Conservation (phyloP, 116 monocot genomes). For the Iris pallida region DNA sequence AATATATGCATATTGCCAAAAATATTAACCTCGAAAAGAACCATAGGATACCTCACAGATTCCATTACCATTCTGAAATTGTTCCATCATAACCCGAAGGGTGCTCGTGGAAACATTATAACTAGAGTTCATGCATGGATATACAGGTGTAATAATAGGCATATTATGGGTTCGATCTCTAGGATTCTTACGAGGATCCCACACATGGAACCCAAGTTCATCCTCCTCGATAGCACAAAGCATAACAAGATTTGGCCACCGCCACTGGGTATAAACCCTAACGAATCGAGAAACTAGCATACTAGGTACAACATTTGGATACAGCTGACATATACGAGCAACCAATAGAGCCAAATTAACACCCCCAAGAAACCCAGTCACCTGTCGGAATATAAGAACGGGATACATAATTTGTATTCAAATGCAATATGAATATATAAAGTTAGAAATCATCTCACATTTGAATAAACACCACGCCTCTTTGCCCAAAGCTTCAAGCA, state of each 20-base stretch:
- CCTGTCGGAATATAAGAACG: conserved; percentile 32
- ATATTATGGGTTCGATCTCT: conserved; percentile 85
- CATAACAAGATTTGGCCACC: conserved; percentile 98
- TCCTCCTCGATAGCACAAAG: conserved; percentile 78
- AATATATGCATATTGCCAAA: background rate
- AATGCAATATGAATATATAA: background rate
- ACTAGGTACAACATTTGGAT: conserved; percentile 92
- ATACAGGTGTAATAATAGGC: conserved; percentile 98
- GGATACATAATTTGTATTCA: background rate
- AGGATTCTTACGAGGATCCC: conserved; percentile 93
- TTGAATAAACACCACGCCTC: conserved; percentile 94
- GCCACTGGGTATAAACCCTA: conserved; percentile 97
- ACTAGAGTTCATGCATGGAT: conserved; percentile 99
- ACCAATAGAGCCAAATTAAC: conserved; percentile 93
- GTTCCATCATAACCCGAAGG: conserved; percentile 86
- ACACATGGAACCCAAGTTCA: conserved; percentile 88
- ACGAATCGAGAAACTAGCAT: conserved; percentile 95
- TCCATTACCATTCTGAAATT: conserved; percentile 70
- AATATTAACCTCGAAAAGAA: background rate
- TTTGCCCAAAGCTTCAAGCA: conserved; percentile 96
- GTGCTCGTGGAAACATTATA: conserved; percentile 95
- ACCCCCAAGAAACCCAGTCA: conserved; percentile 98
- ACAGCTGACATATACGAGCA: conserved; percentile 90
- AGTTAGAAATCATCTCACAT: conserved; percentile 52
- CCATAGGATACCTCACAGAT: conserved; percentile 58